Base-by-base conservation (phyloP, 148 eudicot genomes). In the Chenopodium suecicum region DNA sequence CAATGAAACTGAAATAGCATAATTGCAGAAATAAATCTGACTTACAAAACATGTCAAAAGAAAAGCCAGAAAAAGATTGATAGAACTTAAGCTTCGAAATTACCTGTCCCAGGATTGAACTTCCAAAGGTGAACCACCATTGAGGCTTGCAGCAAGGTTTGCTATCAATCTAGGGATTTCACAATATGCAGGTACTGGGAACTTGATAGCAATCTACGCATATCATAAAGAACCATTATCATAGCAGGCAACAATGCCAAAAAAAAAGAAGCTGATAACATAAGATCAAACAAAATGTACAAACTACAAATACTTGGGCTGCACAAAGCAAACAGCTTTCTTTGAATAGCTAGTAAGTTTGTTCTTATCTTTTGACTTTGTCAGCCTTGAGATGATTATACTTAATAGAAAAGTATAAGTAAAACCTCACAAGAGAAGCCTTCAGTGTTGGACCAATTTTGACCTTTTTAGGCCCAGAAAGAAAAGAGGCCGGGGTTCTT, bases 61-160 rank as follows among this genome's bases (percentile, higher is more conserved):
- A 20, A 41, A 74, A 13, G 14, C 68, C 25, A n/a, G 6, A 17
- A 11, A 32, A n/a, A 74, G 25, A 78, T 31, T 58, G 64, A 46
- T 72, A 70, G 48, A 7, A 23, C 73, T 34, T 9, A 34, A 46
- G 68, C 23, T 63, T 74, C 3, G 70, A 54, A 81, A 75, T 83
- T 64, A 97, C 99, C 97, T 97, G 83, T 91, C 97, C 94, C 98
- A 97, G 81, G 97, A 92, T 79, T 91, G 92, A 88, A 97, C 56
- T 32, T 82, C 83, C 99, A 97, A 90, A 81, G 89, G 92, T 65
- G 95, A 91, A 78, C 91, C 93, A 29, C 86, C 83, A 80, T 89
- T 88, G 82, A 97, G 97, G 64, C 82, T 89, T 83, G 97, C 90
- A 82, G 88, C 90, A 83, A 97, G 90, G 89, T 86, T 94, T 72